These are phyloP conservation scores for Coprinopsis cinerea DNA, from an alignment of 768 basidiomycete species.

Conservation along the genomic window DNA sequence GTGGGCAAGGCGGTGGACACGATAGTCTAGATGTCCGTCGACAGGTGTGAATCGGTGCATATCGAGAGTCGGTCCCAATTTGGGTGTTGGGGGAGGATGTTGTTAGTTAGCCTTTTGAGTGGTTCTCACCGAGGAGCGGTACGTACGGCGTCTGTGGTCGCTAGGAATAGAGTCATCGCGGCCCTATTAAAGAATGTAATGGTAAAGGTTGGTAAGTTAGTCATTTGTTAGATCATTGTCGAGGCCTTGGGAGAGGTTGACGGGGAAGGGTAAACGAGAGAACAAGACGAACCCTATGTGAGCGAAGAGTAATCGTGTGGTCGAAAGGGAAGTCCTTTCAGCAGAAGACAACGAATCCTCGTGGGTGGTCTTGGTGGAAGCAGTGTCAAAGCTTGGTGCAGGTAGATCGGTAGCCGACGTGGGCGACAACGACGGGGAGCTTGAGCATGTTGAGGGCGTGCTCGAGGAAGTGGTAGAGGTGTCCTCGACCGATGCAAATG, in stretches of 20 bases:
- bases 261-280: constrained; percentile 5
- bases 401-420: not conserved
- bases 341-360: no score
- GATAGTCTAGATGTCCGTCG: constrained; percentile 39
- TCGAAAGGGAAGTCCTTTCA: no score
- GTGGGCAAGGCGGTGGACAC: constrained; percentile 83
- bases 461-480: not conserved
- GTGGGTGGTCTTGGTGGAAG: constrained; percentile 27
- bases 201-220: not conserved
- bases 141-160: constrained; percentile 79
- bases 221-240: not conserved
- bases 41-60: not conserved
- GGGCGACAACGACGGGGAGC: not conserved
- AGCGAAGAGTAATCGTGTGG: constrained; percentile 49
- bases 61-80: no score
- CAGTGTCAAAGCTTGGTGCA: constrained; percentile 13
- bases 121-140: not conserved
- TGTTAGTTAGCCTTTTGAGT: no score
- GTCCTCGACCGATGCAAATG: not conserved
- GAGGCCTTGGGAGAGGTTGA: no score
- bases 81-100: no score
- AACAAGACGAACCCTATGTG: constrained; percentile 58
- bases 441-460: not conserved
- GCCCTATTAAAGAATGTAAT: constrained; percentile 40
- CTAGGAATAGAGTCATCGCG: constrained; percentile 75